Conservation (phyloP, 371 early-diverging fungal species). For the Chytridium lagenaria region DNA sequence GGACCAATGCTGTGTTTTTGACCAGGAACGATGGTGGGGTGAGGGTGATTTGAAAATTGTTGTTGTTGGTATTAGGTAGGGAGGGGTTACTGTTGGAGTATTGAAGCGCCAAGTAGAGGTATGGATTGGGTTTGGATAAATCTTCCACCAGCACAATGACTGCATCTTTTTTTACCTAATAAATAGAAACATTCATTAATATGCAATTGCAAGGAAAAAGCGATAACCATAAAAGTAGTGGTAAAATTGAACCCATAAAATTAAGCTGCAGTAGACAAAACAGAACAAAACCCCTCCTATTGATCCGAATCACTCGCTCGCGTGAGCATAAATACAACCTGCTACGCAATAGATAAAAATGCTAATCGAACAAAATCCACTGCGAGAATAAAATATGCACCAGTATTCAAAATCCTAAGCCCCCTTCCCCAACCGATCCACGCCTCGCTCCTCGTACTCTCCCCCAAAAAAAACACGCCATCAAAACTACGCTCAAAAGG, state of each 20-base stretch:
- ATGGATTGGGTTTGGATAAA: background rate
- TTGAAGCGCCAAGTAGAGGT: background rate
- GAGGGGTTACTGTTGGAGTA: background rate
- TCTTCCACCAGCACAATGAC: background rate
- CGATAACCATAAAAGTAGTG: no score
- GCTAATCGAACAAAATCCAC: no score
- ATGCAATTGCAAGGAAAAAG: background rate
- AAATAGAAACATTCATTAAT: background rate
- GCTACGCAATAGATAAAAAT: no score
- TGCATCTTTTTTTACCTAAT: background rate
- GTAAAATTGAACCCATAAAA: no score
- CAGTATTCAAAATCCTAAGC: no score
- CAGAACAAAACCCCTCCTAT: no score
- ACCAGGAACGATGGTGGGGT: background rate
- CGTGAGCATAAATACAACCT: no score
- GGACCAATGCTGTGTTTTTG: background rate
- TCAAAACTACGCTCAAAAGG: no score
- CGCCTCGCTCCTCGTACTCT: background rate
- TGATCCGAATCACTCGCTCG: no score
- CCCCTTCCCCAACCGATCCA: no score
- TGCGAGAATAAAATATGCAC: no score
- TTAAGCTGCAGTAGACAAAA: no score
- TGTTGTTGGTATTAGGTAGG: background rate
- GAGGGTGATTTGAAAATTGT: constrained; percentile 8
- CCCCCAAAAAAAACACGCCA: background rate